Conservation (phyloP, 139 green algal genomes). For the Gonium pectorale region DNA sequence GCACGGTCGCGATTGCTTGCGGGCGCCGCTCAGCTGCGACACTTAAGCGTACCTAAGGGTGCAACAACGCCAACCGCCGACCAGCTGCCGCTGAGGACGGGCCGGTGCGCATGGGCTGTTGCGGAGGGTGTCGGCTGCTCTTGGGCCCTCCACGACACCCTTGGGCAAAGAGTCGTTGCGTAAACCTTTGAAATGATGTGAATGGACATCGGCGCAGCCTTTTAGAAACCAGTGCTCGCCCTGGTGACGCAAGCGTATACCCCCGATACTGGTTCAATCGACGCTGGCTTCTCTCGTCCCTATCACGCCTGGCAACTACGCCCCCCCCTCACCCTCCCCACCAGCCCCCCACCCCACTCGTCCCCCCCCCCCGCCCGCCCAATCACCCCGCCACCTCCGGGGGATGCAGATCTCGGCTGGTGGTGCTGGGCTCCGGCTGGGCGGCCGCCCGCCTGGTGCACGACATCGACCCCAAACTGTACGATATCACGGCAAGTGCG, state of each 20-base stretch:
- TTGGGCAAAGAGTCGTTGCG: too few relatives aligned
- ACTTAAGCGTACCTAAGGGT: background rate
- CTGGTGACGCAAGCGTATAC: too few relatives aligned
- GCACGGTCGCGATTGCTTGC: too few relatives aligned
- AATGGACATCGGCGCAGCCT: too few relatives aligned
- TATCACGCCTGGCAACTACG: too few relatives aligned
- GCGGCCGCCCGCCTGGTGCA: constrained; percentile 71
- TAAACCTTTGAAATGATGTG: too few relatives aligned
- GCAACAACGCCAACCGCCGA: background rate
- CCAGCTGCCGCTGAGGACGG: background rate
- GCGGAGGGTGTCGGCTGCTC: background rate
- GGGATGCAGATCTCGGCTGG: constrained; percentile 71
- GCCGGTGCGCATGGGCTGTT: background rate
- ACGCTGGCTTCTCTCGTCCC: too few relatives aligned
- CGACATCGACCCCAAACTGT: constrained; percentile 80
- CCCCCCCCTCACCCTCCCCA: too few relatives aligned
- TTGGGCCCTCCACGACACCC: background rate
- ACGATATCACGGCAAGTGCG: constrained; percentile 85
- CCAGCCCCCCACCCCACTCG: constrained; percentile 44
- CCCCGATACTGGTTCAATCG: too few relatives aligned
- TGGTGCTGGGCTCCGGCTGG: constrained; percentile 89
- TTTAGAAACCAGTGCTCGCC: too few relatives aligned
- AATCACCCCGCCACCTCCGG: too few relatives aligned
- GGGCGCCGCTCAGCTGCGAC: background rate
- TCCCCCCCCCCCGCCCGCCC: constrained; percentile 36